A percentile compares a stretch with the other conserved stretches of the same genome.
Conservation (phyloP, 805 yeast genomes). For the Pichia insulana region DNA sequence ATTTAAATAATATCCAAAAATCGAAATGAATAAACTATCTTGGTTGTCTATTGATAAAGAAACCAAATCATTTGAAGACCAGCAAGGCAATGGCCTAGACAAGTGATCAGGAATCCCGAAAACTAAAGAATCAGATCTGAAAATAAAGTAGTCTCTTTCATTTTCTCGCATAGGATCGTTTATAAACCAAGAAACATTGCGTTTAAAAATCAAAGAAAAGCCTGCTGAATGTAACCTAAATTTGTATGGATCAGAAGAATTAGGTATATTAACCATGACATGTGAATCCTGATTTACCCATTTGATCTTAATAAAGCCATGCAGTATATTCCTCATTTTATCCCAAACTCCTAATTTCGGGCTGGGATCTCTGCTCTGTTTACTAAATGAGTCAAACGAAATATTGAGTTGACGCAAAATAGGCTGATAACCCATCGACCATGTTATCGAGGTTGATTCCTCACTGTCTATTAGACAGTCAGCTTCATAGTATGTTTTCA, state of each 20-base stretch:
- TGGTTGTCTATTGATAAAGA: constrained; percentile 34
- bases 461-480: constrained; percentile 45
- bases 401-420: constrained; percentile 74
- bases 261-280: constrained; percentile 56
- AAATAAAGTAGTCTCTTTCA: constrained; percentile 57
- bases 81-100: constrained; percentile 42
- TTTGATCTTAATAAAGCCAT: constrained; percentile 49
- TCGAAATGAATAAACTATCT: constrained; percentile 14
- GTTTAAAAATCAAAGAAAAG: constrained; percentile 62
- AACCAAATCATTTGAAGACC: constrained; percentile 46
- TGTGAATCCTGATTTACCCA: constrained; percentile 40
- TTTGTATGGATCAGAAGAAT: constrained; percentile 72
- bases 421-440: constrained; percentile 83
- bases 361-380: constrained; percentile 86
- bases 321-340: constrained; percentile 66
- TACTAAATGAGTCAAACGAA: constrained; percentile 73
- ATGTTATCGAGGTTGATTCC: constrained; percentile 56
- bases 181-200: constrained; percentile 48
- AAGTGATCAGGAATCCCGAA: constrained; percentile 74
- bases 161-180: constrained; percentile 51
- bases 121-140: constrained; percentile 50
- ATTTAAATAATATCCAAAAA: constrained; percentile 21
- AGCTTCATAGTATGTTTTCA: constrained; percentile 61
- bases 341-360: constrained; percentile 89
- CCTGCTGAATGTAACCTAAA: constrained; percentile 65